Evolutionary conservation across 169 alveolate genomes (phyloP).

Genomic region (Hepatocystis sp.): DNA sequence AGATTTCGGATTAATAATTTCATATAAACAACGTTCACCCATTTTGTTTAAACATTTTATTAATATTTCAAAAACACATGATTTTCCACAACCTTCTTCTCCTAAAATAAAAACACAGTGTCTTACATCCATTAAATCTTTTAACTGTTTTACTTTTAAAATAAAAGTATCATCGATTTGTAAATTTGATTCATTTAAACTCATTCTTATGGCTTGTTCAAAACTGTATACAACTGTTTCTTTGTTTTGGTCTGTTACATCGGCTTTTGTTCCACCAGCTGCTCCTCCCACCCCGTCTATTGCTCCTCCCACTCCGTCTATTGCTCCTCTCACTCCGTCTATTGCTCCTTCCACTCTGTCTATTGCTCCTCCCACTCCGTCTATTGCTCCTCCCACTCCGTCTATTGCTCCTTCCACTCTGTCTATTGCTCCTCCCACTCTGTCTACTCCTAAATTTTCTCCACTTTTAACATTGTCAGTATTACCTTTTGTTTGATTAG

Average conservation of each 20-base stretch:
- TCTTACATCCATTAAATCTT: constrained; percentile 94
- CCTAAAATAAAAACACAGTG: constrained; percentile 97
- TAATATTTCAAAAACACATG: constrained; percentile 95
- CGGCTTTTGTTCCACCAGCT: no score
- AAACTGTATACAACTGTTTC: constrained; percentile 2
- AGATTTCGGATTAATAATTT: constrained; percentile 96
- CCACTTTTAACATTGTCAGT: no score
- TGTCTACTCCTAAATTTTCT: no score
- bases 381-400: no score
- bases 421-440: no score
- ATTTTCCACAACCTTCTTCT: constrained; percentile 96
- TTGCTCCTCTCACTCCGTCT: no score
- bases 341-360: no score
- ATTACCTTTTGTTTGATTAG: no score
- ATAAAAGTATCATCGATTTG: constrained; percentile 79
- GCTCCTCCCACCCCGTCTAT: no score
- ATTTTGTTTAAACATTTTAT: constrained; percentile 86
- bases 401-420: no score
- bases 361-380: no score
- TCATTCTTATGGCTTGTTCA: constrained; percentile 46
- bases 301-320: no score
- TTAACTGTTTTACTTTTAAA: constrained; percentile 88
- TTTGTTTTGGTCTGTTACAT: background rate
- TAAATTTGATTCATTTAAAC: constrained; percentile 53
- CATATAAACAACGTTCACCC: constrained; percentile 92